phyloP scores from a whole-genome alignment of 164 flowering plant species.

The Stephania cephalantha region DNA sequence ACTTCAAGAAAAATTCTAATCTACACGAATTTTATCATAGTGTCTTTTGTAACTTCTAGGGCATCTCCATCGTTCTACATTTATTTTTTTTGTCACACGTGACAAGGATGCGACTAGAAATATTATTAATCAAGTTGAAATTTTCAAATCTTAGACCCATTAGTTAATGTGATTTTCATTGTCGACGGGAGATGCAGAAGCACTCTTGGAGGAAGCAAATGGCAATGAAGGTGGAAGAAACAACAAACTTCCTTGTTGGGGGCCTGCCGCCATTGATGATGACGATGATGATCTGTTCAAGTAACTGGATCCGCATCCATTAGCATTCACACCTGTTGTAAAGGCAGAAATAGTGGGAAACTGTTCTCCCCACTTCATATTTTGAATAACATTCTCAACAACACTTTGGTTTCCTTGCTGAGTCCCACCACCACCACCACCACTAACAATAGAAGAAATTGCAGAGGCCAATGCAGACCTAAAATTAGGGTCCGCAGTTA shows the following conservation, averaged over 20 bases:
- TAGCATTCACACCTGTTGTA: constrained; percentile 22
- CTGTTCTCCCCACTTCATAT: constrained; percentile 27
- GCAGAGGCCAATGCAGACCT: constrained; percentile 70
- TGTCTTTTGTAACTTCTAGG: not conserved
- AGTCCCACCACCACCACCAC: constrained; percentile 15
- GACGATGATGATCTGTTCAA: constrained; percentile 38
- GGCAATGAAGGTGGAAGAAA: constrained; percentile 43
- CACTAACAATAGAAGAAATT: constrained; percentile 50
- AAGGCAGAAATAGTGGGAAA: constrained; percentile 21
- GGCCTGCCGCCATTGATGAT: constrained; percentile 10
- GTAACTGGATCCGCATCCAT: constrained; percentile 38
- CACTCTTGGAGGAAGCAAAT: constrained; percentile 25
- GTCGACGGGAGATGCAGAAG: constrained; percentile 24
- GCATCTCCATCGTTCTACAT: not conserved
- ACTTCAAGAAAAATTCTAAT: not conserved
- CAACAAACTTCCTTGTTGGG: constrained; percentile 38
- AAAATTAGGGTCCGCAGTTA: constrained; percentile 73
- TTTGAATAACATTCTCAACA: constrained; percentile 25
- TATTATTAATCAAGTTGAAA: not conserved
- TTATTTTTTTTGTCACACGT: not conserved
- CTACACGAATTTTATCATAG: not conserved
- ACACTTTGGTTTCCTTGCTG: constrained; percentile 16
- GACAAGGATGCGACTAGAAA: not conserved
- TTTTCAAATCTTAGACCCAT: constrained; percentile 2
- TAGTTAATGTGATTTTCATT: constrained; percentile 21